These are phyloP conservation scores for Cynanchum wilfordii DNA, from an alignment of 257 asterid genomes.

Conservation along the genomic window DNA sequence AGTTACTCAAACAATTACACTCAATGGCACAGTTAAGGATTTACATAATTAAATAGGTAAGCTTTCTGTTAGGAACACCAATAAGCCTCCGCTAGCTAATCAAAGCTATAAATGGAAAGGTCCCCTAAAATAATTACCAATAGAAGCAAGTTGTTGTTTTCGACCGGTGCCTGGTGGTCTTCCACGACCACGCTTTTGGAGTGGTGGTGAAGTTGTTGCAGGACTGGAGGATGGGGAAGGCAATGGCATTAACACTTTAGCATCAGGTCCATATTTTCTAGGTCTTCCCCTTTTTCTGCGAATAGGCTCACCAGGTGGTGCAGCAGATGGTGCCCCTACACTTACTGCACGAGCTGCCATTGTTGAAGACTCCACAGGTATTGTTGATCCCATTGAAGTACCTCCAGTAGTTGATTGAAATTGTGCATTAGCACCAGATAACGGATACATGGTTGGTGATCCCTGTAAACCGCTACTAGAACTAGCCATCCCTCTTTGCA, in stretches of 20 bases:
- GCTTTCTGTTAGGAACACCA: not conserved
- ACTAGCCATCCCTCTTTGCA: slow-evolving; percentile 36
- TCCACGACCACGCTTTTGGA: slow-evolving; percentile 62
- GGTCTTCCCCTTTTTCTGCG: slow-evolving; percentile 86
- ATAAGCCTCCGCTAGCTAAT: not conserved
- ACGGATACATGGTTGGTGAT: slow-evolving; percentile 42
- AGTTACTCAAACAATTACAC: not conserved
- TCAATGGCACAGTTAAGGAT: not conserved
- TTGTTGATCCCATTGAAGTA: slow-evolving; percentile 36
- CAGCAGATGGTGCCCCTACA: slow-evolving; percentile 45
- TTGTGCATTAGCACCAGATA: slow-evolving; percentile 41
- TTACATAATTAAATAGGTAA: not conserved
- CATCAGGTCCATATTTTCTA: slow-evolving; percentile 67
- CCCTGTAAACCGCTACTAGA: slow-evolving; percentile 37
- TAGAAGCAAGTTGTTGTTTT: slow-evolving; percentile 47
- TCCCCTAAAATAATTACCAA: slow-evolving; percentile 32
- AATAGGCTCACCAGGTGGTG: slow-evolving; percentile 56
- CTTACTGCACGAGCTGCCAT: slow-evolving; percentile 45
- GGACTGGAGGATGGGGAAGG: slow-evolving; percentile 45
- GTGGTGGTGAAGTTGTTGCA: slow-evolving; percentile 27
- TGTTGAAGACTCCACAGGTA: slow-evolving; percentile 54
- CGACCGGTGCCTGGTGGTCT: slow-evolving; percentile 72
- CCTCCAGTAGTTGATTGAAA: slow-evolving; percentile 50
- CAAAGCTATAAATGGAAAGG: slow-evolving; percentile 1
- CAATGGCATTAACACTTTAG: slow-evolving; percentile 43